Conservation (phyloP, 352 stramenopile genomes). For the Thalassiosira livingstoniorum region DNA sequence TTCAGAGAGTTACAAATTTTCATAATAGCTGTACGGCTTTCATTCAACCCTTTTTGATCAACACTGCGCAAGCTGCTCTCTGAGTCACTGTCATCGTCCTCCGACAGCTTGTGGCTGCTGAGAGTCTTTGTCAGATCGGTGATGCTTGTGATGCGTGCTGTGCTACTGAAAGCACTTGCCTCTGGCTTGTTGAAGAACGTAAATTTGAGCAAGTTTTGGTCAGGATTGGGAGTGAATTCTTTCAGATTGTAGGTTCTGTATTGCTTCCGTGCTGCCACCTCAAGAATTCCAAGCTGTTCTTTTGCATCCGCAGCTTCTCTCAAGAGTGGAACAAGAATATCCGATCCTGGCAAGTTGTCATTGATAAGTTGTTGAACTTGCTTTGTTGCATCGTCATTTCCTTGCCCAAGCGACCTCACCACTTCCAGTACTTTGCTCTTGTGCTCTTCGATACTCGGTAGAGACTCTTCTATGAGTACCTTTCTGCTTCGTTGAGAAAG, state of each 20-base stretch:
- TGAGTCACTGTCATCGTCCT: conserved; percentile 68
- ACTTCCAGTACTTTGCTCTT: conserved; percentile 80
- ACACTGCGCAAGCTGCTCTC: conserved; percentile 69
- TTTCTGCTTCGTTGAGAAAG: conserved; percentile 94
- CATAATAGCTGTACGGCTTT: conserved; percentile 84
- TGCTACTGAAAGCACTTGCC: conserved; percentile 77
- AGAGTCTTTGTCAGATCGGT: conserved; percentile 80
- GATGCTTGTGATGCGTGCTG: conserved; percentile 81
- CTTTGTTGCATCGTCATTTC: conserved; percentile 52
- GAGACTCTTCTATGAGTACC: conserved; percentile 96
- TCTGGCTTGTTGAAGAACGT: conserved; percentile 81
- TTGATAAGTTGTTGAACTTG: conserved; percentile 78
- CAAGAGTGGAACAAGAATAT: conserved; percentile 85
- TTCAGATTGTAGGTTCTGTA: conserved; percentile 85
- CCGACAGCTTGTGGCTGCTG: conserved; percentile 74
- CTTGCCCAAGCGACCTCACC: conserved; percentile 57
- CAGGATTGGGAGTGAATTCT: conserved; percentile 56
- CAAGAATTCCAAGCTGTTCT: conserved; percentile 83
- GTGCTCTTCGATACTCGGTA: conserved; percentile 94
- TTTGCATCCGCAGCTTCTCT: conserved; percentile 56
- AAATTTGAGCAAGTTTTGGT: conserved; percentile 78
- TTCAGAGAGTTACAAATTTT: conserved; percentile 90
- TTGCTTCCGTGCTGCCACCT: conserved; percentile 88
- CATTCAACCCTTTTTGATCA: conserved; percentile 57
- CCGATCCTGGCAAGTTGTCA: conserved; percentile 82